phyloP scores from a whole-genome alignment of 352 stramenopile species.

The Phytophthora quininea region DNA sequence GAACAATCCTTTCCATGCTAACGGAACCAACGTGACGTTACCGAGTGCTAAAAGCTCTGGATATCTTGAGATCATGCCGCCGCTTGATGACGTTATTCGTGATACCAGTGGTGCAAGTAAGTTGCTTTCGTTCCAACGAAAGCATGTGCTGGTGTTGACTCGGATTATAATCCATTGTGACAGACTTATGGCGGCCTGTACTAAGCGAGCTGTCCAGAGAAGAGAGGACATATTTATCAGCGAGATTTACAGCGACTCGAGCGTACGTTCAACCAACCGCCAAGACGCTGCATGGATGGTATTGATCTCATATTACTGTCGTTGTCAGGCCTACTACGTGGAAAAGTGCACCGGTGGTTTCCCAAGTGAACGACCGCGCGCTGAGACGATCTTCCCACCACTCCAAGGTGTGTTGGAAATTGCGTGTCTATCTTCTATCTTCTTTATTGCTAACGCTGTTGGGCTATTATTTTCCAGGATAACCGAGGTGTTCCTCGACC shows the following conservation, averaged over 20 bases:
- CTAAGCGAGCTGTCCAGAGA: slow-evolving; percentile 74
- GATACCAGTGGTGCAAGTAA: slow-evolving; percentile 49
- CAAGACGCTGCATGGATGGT: too few species aligned
- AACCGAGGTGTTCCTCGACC: slow-evolving; percentile 53
- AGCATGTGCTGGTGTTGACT: not conserved
- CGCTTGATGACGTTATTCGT: slow-evolving; percentile 61
- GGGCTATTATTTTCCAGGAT: slow-evolving; percentile 36
- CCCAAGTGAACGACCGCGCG: slow-evolving; percentile 31
- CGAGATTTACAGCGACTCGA: slow-evolving; percentile 42
- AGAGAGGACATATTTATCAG: slow-evolving; percentile 70
- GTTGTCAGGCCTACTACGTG: slow-evolving; percentile 45
- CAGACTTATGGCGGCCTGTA: slow-evolving; percentile 74
- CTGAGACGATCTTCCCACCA: slow-evolving; percentile 34
- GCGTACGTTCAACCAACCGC: slow-evolving; percentile 29
- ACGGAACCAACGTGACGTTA: slow-evolving; percentile 23
- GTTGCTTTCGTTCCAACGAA: not conserved
- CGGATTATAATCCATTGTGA: not conserved
- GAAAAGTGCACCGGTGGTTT: slow-evolving; percentile 39
- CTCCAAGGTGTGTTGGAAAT: slow-evolving; percentile 30
- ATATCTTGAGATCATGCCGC: slow-evolving; percentile 62
- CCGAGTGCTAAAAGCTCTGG: slow-evolving; percentile 29
- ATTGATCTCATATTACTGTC: too few species aligned
- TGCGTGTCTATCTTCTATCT: not conserved
- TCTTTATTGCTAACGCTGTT: not conserved
- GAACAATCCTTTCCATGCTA: slow-evolving; percentile 42